Evolutionary conservation across 176 grass and related monocot species (phyloP), one percentile per base, ranked within the genome.

Genomic region (Juncus inflexus): DNA sequence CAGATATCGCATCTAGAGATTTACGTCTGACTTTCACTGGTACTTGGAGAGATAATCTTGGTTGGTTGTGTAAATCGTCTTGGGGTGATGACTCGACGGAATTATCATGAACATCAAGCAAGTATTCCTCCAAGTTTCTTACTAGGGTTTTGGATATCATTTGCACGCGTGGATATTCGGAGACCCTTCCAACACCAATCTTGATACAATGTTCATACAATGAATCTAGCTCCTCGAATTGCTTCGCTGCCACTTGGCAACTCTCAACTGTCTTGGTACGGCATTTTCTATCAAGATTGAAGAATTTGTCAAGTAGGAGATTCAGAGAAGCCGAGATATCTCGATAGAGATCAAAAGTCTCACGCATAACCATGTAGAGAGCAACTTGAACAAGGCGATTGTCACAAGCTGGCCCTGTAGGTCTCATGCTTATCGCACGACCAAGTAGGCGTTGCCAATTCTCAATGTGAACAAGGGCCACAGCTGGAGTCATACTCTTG

Each of bases 191-290:
- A 12, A 77, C 51, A 47, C 74, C 80, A 9, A 83, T 77, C 35
- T 73, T 73, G n/a, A 66, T 77, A 28, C 80, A 83, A 6, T 65
- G 12, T 3, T 15, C 35, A 38, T 77, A 83, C 53, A 83, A 75
- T 7, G 73, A 76, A 41, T 83, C 74, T n/a, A 83, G 74, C 60
- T 83, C 74, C 50, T 77, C 42, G 42, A 83, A 83, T 45, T 83
- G 74, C 50, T 67, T 83, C 28, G 40, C 41, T 8, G 74, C 74
- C 42, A 9, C 47, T 2, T 49, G 28, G 61, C 80, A 83, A 0
- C 35, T 60, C 2, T 66, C 15, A 40, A 73, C 56, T n/a, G 74
- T 77, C 51, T 73, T 49, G 40, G 65, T 39, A 53, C 73, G 65
- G 15, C 19, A 40, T 12, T 49, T 55, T 5, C 37, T 19, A 37